Evolutionary conservation across 1,284 basidiomycete genomes (phyloP), one percentile per base, ranked within the genome.

Genomic region (Thecaphora frezii): DNA sequence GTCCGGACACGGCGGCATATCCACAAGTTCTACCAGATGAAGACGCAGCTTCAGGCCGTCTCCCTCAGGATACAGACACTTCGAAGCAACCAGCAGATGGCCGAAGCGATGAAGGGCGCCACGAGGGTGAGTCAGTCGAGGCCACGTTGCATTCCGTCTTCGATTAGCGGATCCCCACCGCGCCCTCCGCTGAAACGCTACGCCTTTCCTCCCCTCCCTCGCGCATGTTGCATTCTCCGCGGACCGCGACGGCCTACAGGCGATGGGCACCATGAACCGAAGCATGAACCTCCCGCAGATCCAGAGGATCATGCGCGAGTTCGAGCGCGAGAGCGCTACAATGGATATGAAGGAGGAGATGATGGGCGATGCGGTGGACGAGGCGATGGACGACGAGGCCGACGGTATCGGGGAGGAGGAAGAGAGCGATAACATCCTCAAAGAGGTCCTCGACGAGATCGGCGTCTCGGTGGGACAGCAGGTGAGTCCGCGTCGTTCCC

Each of bases 341-440:
- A 99, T 99, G 96, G 94, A 98, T 81, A 98, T 99, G 96, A 98
- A 97, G 81, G 96, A 97, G 81, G 94, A 97, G 80, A 96, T 98
- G 89, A 98, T 98, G 94, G 91, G 89, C 37, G 96, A 98, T 61
- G 90, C 93, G 1, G 89, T 98, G 10, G 96, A 98, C 81, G 94
- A 97, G 75, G 93, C 93, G 37, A 97, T 98, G 92, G 93, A 96
- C 73, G 90, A 91, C 46, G 91, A 74, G 66, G 93, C 93, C 48
- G 76, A 77, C 36, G 93, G 96, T 51, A 54, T 77, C 0, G 83
- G 83, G 8, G 84, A 85, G 80, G 93, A 97, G 72, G 90, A 91
- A 69, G 94, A 97, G 74, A 88, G 93, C 24, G 93, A 98, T 79
- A 90, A 90, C 83, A 96, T 99, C 60, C 81, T 99, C 65, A 93